A percentile compares a stretch with the other conserved stretches of the same genome.
phyloP scores from a whole-genome alignment of 2,329 filamentous ascomycete genomes.

The Epicoccum sorghinum region DNA sequence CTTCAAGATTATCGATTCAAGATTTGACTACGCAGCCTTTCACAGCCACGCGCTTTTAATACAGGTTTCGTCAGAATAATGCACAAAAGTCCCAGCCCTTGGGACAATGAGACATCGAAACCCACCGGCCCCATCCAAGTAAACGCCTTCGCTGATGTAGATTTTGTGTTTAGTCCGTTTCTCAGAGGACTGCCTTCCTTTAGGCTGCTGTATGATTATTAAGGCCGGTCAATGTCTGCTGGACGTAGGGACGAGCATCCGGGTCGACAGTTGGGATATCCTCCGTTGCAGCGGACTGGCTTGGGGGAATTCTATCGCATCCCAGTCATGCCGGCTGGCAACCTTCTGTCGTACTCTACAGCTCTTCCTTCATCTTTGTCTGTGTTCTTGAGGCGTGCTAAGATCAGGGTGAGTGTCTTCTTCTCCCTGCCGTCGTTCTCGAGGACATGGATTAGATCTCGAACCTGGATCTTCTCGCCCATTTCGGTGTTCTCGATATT shows the following conservation, averaged over 20 bases:
- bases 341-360: conserved; percentile 10
- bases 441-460: conserved; percentile 80
- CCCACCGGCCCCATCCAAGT: not conserved
- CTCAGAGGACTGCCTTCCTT: not conserved
- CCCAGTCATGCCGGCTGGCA: conserved; percentile 14
- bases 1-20: not conserved
- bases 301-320: conserved; percentile 4
- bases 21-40: not conserved
- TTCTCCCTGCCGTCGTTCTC: conserved; percentile 77
- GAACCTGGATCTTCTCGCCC: conserved; percentile 79
- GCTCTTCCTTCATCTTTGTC: conserved; percentile 34
- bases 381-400: conserved; percentile 40
- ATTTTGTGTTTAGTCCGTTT: conserved; percentile 1
- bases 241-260: not conserved
- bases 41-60: not conserved
- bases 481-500: conserved; percentile 80
- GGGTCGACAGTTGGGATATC: not conserved
- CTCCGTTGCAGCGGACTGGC: not conserved
- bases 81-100: conserved; percentile 28
- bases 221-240: not conserved
- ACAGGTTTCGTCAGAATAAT: conserved; percentile 4
- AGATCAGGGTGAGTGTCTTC: conserved; percentile 52
- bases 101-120: conserved; percentile 23
- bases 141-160: conserved; percentile 33
- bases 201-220: too few relatives aligned